These are phyloP conservation scores for Penicillium daleae DNA, from an alignment of 495 filamentous ascomycete species.

Conservation along the genomic window DNA sequence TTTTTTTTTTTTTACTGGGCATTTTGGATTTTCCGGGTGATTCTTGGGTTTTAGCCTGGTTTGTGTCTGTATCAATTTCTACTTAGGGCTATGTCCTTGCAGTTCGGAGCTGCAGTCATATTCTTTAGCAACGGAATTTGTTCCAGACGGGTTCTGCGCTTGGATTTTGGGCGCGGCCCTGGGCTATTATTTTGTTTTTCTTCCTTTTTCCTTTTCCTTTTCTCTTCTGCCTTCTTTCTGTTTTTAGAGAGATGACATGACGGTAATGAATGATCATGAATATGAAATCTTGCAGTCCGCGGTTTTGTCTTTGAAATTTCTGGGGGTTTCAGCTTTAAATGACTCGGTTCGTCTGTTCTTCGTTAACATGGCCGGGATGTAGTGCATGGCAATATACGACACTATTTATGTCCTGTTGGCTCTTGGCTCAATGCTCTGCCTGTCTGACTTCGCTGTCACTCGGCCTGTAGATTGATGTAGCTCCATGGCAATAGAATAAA, in stretches of 20 bases:
- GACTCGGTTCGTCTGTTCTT: not conserved
- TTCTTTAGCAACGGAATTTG: not conserved
- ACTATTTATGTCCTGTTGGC: too few species aligned
- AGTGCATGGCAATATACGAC: too few species aligned
- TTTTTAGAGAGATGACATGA: conserved; percentile 41
- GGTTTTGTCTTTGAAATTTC: not conserved
- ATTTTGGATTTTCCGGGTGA: not conserved
- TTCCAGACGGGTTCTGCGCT: not conserved
- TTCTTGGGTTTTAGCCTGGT: not conserved
- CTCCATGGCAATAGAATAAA: too few species aligned
- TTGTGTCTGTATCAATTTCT: not conserved
- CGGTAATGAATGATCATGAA: conserved; percentile 41
- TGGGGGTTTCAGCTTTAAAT: not conserved
- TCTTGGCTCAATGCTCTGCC: too few species aligned
- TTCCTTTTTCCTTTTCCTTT: not conserved
- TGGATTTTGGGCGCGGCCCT: not conserved
- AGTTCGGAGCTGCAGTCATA: too few species aligned
- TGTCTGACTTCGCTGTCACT: too few species aligned
- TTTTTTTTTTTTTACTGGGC: conserved; percentile 7
- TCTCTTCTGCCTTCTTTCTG: conserved; percentile 19
- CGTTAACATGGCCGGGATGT: too few species aligned
- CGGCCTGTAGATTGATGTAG: too few species aligned
- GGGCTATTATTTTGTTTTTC: conserved; percentile 12
- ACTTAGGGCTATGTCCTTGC: not conserved
- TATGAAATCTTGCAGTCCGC: not conserved